phyloP scores from a whole-genome alignment of 2,329 filamentous ascomycete genomes.

The Fusarium torulosum region DNA sequence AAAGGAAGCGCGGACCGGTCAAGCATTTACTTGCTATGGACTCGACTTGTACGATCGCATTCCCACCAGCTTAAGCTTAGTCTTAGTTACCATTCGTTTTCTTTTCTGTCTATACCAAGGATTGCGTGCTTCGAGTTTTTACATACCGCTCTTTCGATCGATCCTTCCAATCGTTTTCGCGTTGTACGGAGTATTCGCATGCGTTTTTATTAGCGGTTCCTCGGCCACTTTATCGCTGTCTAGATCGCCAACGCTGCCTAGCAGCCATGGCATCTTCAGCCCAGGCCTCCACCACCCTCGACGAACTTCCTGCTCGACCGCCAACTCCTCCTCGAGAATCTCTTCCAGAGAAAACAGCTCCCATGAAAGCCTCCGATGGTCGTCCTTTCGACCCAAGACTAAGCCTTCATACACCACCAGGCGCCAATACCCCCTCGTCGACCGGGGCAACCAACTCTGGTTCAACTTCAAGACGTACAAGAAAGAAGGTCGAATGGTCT shows the following conservation, averaged over 20 bases:
- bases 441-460: conserved; percentile 57
- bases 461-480: conserved; percentile 58
- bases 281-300: conserved; percentile 58
- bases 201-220: conserved; percentile 39
- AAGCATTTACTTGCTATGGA: conserved; percentile 32
- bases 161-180: conserved; percentile 8
- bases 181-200: conserved; percentile 31
- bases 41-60: conserved; percentile 27
- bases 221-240: conserved; percentile 52
- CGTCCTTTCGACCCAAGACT: conserved; percentile 54
- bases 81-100: neutral
- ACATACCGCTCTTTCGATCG: conserved; percentile 5
- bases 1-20: conserved; percentile 39
- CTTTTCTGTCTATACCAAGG: conserved; percentile 4
- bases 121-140: conserved; percentile 2
- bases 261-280: conserved; percentile 60
- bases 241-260: conserved; percentile 58
- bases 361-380: conserved; percentile 54
- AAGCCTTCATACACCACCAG: conserved; percentile 66
- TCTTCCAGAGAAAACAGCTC: conserved; percentile 54
- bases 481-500: conserved; percentile 71
- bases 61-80: conserved; percentile 6
- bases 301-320: conserved; percentile 68
- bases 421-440: conserved; percentile 59
- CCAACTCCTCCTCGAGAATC: conserved; percentile 76